Evolutionary conservation across 78 protist species (phyloP).

Genomic region (Planoprotostelium fungivorum): DNA sequence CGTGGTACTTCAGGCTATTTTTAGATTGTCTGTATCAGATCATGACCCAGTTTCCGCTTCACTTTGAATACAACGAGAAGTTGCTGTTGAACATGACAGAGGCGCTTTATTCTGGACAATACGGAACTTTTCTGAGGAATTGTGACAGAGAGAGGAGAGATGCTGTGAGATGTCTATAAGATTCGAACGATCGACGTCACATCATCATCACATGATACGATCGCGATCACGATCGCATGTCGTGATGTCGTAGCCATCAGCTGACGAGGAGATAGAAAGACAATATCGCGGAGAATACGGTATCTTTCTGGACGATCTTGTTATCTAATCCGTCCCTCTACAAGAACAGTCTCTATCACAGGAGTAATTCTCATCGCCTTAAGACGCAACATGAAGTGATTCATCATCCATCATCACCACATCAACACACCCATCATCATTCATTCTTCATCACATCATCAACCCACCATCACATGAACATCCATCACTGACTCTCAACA

Average conservation of each 20-base stretch:
- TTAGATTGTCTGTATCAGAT: slow-evolving; percentile 88
- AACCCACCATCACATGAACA: too few relatives aligned
- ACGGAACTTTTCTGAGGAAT: slow-evolving; percentile 79
- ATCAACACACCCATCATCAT: neutral
- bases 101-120: slow-evolving; percentile 38
- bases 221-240: too few relatives aligned
- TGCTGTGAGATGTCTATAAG: neutral
- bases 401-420: neutral
- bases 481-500: neutral
- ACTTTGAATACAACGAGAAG: slow-evolving; percentile 85
- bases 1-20: slow-evolving; percentile 16
- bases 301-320: neutral
- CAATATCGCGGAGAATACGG: too few relatives aligned
- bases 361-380: neutral
- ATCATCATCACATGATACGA: too few relatives aligned
- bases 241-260: too few relatives aligned
- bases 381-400: neutral
- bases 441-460: neutral
- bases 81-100: slow-evolving; percentile 61
- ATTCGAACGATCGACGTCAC: too few relatives aligned
- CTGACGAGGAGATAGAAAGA: too few relatives aligned
- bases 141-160: slow-evolving; percentile 54
- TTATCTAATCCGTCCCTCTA: neutral
- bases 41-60: slow-evolving; percentile 52
- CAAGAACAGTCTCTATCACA: neutral